Evolutionary conservation across 768 basidiomycete species (phyloP), one percentile per base, ranked within the genome.

Genomic region (Tulasnella sp.): DNA sequence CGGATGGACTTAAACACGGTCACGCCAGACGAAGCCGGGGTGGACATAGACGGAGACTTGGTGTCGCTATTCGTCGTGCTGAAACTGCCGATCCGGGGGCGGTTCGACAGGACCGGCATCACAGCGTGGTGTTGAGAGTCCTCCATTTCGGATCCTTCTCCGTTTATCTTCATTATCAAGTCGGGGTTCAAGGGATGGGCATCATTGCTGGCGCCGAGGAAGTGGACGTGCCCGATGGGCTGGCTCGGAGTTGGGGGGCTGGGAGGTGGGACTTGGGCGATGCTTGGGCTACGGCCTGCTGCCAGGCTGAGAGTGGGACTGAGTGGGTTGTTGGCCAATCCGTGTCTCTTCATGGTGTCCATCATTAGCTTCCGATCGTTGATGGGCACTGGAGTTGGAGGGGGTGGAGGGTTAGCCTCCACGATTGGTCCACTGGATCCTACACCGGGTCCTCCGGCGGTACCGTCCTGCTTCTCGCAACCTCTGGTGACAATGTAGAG

Each of bases 401-500:
- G 2, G 26, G 52, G 22, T 59, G 52, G 2, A 12, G 52, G 22
- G 22, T 59, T 59, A 59, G 22, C 29, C 26, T 59, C 52, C 9
- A 29, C 5, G 52, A n/a, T n/a, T n/a, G n/a, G n/a, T n/a, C n/a
- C n/a, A n/a, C n/a, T n/a, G n/a, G n/a, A n/a, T n/a, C n/a, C n/a
- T n/a, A n/a, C n/a, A n/a, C n/a, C n/a, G n/a, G n/a, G n/a, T n/a
- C n/a, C n/a, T n/a, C 26, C 26, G 52, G 2, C 12, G 52, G 3
- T 59, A 29, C 22, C 11, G 22, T 59, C 52, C 29, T 59, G 19
- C 11, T 26, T 59, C 26, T 59, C 17, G 52, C 52, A 11, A 59
- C 67, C 67, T 3, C 78, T 75, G 42, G 83, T 83, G 4, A 84
- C 83, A 82, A 83, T 84, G 79, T 82, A 84, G 37, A 86, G 79